These are phyloP conservation scores for Venturia asperata DNA, from an alignment of 2,329 filamentous ascomycete species.

Conservation along the genomic window DNA sequence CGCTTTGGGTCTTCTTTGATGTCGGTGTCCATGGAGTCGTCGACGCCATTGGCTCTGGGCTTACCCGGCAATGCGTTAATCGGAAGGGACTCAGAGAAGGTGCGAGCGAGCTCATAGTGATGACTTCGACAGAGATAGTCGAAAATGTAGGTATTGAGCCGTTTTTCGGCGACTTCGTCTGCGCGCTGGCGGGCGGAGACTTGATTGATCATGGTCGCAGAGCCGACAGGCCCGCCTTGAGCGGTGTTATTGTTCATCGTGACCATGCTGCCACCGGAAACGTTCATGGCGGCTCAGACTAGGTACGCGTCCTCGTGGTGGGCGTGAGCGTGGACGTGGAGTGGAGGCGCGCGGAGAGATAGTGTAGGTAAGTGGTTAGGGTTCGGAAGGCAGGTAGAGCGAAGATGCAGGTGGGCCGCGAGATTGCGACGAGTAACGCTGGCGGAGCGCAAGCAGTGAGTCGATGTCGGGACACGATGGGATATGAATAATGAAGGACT, in stretches of 20 bases:
- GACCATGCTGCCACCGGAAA: conserved; percentile 61
- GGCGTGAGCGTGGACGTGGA: not conserved
- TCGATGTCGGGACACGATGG: not conserved
- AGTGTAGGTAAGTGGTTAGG: not conserved
- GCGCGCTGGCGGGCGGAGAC: conserved; percentile 20
- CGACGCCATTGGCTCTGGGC: conserved; percentile 27
- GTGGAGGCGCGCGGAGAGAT: conserved; percentile 3
- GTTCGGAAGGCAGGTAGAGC: not conserved
- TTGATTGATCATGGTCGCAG: conserved; percentile 32
- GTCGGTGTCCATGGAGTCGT: conserved; percentile 76
- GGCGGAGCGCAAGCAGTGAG: not conserved
- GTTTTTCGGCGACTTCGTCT: not conserved
- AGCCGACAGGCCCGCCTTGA: conserved; percentile 55
- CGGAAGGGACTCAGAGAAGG: conserved; percentile 47
- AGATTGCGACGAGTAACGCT: conserved; percentile 4
- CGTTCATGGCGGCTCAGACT: conserved; percentile 40
- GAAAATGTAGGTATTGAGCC: conserved; percentile 80
- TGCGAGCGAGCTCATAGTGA: conserved; percentile 77
- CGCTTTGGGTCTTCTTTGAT: conserved; percentile 72
- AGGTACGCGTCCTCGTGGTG: conserved; percentile 14
- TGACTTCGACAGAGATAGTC: conserved; percentile 82
- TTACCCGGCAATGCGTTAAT: conserved; percentile 57
- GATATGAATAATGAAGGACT: conserved; percentile 3
- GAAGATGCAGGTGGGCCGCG: not conserved
- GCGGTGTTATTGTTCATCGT: conserved; percentile 52